Percentiles rank a stretch among this genome's conserved stretches.
These are phyloP conservation scores for Stentor coeruleus DNA, from an alignment of 73 alveolate genomes.

Conservation along the genomic window DNA sequence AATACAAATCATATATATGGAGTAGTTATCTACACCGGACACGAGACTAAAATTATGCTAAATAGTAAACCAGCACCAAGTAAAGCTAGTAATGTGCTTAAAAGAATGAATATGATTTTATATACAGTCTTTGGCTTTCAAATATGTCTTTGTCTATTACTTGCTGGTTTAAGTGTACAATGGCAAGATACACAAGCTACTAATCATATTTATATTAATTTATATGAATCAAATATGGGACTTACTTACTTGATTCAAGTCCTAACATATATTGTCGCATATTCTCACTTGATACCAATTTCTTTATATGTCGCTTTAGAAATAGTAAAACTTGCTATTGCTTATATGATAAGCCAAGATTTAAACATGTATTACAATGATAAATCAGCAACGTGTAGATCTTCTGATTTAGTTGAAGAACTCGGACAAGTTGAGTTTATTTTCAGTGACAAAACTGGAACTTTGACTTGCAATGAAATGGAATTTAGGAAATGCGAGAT, in stretches of 20 bases:
- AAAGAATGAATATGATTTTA: conserved; percentile 63
- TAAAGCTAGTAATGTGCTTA: conserved; percentile 61
- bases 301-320: conserved; percentile 84
- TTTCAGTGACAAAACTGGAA: conserved; percentile 72
- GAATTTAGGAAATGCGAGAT: conserved; percentile 53
- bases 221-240: too few relatives aligned
- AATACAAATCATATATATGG: conserved; percentile 88
- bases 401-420: conserved; percentile 84
- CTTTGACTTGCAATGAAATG: conserved; percentile 53
- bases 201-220: too few relatives aligned
- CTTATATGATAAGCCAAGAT: conserved; percentile 61
- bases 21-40: conserved; percentile 84
- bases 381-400: conserved; percentile 70
- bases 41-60: conserved; percentile 87
- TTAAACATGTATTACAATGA: conserved; percentile 45
- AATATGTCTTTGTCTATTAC: too few relatives aligned
- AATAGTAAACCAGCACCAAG: conserved; percentile 67
- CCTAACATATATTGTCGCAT: conserved; percentile 71
- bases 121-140: conserved; percentile 54
- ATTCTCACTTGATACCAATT: conserved; percentile 85
- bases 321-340: conserved; percentile 73
- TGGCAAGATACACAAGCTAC: too few relatives aligned
- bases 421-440: conserved; percentile 87
- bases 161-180: too few relatives aligned
- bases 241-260: conserved; percentile 20